These are phyloP conservation scores for Lactarius pseudohatsudake DNA, from an alignment of 768 basidiomycete genomes.

Conservation along the genomic window DNA sequence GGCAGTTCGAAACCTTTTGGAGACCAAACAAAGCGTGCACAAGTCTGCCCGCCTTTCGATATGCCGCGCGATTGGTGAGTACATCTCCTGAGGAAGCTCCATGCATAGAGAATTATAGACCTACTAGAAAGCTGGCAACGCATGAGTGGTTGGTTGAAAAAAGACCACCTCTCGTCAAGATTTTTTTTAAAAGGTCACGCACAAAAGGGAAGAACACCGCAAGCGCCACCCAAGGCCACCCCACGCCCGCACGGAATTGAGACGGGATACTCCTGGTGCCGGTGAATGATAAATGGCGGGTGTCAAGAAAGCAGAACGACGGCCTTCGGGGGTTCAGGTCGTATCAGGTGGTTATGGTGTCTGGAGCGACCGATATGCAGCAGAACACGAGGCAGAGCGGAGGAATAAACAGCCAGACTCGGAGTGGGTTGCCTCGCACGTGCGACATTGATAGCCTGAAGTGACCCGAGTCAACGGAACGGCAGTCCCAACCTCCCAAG, in stretches of 20 bases:
- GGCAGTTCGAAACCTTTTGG: conserved; percentile 50
- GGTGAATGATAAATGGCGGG: background rate
- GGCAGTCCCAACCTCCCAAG: background rate
- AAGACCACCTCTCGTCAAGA: background rate
- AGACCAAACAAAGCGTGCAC: conserved; percentile 57
- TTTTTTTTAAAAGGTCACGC: conserved; percentile 3
- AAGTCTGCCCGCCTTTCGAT: conserved; percentile 54
- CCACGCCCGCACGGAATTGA: background rate
- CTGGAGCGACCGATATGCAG: background rate
- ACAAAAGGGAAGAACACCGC: conserved; percentile 1
- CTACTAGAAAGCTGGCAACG: background rate
- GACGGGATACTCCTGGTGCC: background rate
- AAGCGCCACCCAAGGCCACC: background rate
- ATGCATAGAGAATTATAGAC: conserved; percentile 36
- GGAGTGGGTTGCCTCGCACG: background rate
- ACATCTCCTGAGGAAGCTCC: conserved; percentile 60
- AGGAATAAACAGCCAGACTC: background rate
- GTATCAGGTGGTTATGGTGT: background rate
- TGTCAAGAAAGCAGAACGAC: background rate
- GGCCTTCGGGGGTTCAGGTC: background rate
- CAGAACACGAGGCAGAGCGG: background rate
- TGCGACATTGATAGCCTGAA: background rate
- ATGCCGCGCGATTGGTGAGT: conserved; percentile 55
- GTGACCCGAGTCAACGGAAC: conserved; percentile 1
- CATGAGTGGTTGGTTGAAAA: background rate